Evolutionary conservation across 176 grass and related monocot species (phyloP), one percentile per base, ranked within the genome.

Genomic region (Aegilops tauschii): DNA sequence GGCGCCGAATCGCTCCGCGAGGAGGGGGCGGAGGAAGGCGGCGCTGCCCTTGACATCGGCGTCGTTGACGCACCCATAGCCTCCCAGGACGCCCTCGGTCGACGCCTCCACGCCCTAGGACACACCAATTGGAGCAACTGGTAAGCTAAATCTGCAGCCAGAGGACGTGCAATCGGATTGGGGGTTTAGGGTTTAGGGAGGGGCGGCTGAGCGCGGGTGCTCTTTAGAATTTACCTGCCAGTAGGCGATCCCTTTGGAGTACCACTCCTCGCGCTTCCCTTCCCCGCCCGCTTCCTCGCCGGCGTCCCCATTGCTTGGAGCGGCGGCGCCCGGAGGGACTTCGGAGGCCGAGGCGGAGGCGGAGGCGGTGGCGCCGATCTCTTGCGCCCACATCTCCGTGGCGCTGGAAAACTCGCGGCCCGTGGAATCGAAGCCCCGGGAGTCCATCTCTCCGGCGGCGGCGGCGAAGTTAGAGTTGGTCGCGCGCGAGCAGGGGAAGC

Each of bases 221-320:
- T 40, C 78, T 71, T 94, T 90, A 89, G 90, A 75, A 42, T 89
- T 96, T 93, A 99, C 97, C 88, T 96, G 87, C 97, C 97, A 99
- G 86, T 99, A 99, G 89, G 90, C 75, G 94, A 99, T 96, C 73
- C 89, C 97, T 84, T 96, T 96, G 72, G 83, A 91, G 80, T 99
- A 99, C 97, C 97, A 99, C 47, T 94, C 92, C 35, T 80, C 40
- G 32, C 94, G 90, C 61, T 94, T 95, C 29, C 32, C 84, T 4
- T 84, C 89, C 3, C 68, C 44, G 69, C 18, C 42, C 10, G 28
- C 82, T 49, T 79, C 89, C 80, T 73, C 82, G 23, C 40, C 80
- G 42, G 72, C 73, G 11, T 37, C 84, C 23, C 39, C 86, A 64
- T 72, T 82, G 64, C 35, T 77, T 30, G 73, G 0, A 52, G 27